These are phyloP conservation scores for Letharia lupina DNA, from an alignment of 495 filamentous ascomycete genomes.

Conservation along the genomic window DNA sequence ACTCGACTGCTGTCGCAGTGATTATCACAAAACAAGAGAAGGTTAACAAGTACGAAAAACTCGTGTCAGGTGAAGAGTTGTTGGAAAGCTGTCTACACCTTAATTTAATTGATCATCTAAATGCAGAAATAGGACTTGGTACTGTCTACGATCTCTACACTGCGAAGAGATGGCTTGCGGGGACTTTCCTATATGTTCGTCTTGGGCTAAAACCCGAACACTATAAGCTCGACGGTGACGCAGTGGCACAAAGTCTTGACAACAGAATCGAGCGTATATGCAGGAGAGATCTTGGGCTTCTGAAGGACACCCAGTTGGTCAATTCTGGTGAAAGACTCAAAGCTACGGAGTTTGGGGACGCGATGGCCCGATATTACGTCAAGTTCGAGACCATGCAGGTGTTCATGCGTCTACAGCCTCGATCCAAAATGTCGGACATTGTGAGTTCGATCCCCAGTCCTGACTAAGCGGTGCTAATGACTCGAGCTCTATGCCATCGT, in stretches of 20 bases:
- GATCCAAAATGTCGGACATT: constrained; percentile 58
- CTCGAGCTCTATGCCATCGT: constrained; percentile 54
- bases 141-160: constrained; percentile 63
- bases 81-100: constrained; percentile 84
- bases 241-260: constrained; percentile 48
- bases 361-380: constrained; percentile 91
- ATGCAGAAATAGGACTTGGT: constrained; percentile 83
- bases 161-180: constrained; percentile 73
- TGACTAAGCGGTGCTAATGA: constrained; percentile 29
- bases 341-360: constrained; percentile 71
- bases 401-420: constrained; percentile 53
- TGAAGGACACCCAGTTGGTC: constrained; percentile 57
- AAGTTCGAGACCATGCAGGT: constrained; percentile 84
- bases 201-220: constrained; percentile 69
- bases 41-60: constrained; percentile 64
- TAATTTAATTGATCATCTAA: constrained; percentile 85
- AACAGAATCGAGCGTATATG: constrained; percentile 72
- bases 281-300: constrained; percentile 61
- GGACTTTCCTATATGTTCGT: constrained; percentile 83
- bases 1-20: constrained; percentile 72
- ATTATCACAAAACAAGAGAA: constrained; percentile 73
- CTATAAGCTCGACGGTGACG: constrained; percentile 62
- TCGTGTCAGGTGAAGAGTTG: constrained; percentile 73
- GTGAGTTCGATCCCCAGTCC: constrained; percentile 41
- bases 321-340: constrained; percentile 38